Evolutionary conservation across 441 rosid genomes (phyloP), one percentile per base, ranked within the genome.

Genomic region (Kokia cookei): DNA sequence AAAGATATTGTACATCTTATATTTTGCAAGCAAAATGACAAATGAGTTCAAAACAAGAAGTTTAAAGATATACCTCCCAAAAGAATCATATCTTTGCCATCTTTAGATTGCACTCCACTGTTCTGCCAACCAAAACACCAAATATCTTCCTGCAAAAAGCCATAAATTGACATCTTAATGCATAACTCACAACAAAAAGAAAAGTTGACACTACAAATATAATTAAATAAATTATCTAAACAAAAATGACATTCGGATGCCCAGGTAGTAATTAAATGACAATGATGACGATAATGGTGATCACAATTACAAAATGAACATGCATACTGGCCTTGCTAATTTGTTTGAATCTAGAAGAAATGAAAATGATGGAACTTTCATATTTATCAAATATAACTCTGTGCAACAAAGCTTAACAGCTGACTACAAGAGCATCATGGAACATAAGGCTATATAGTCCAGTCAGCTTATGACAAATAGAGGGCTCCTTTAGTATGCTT

Each of bases 41-140:
- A 48, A 67, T 27, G 24, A 48, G 58, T 27, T 48, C 57, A 48
- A 7, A 67, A 47, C 71, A 48, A 73, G 58, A 43, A 76, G 62
- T 37, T 32, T 40, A 43, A 54, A 61, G 71, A 26, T 9, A 69
- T 87, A 91, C 99, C 99, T 96, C 99, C 99, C 75, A 96, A 84
- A 64, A 96, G 91, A 82, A 93, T 85, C 83, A 91, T 79, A 55
- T 76, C 79, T 81, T 47, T 85, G 66, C 92, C 92, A 55, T 85
- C 97, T 83, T 76, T 90, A 57, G 93, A 85, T 76, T 84, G 86
- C 71, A 82, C 5, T 35, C 89, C 97, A 66, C 94, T 85, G 40
- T 83, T 87, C 81, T 85, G 93, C 98, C 98, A 96, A 77, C 99
- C 99, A 62, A 96, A 63, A 72, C 99, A 96, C 97, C 97, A 93